These are phyloP conservation scores for Phoma sp. DNA, from an alignment of 2,329 filamentous ascomycete species.

Conservation along the genomic window DNA sequence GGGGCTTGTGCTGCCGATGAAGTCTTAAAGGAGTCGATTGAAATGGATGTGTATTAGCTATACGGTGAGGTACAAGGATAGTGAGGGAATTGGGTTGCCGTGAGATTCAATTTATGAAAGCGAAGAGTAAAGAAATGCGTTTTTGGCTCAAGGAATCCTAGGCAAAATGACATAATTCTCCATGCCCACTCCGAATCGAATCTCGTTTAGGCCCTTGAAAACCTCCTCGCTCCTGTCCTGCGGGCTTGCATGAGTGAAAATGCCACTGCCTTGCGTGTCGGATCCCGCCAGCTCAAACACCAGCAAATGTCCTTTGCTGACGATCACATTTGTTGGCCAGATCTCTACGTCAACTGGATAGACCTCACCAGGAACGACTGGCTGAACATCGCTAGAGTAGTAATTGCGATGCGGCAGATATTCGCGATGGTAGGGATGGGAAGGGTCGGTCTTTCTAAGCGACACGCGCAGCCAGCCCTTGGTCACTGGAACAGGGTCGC, in stretches of 20 bases:
- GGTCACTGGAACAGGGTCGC: slow-evolving; percentile 67
- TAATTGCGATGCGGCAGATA: slow-evolving; percentile 69
- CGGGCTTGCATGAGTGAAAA: slow-evolving; percentile 62
- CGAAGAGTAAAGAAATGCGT: too few species aligned
- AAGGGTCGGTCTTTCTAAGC: slow-evolving; percentile 62
- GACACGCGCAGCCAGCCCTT: slow-evolving; percentile 71
- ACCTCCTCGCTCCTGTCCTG: slow-evolving; percentile 55
- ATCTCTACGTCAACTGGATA: slow-evolving; percentile 69
- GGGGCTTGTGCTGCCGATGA: too few species aligned
- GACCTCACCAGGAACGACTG: slow-evolving; percentile 62
- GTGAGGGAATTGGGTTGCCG: too few species aligned
- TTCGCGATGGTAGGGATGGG: slow-evolving; percentile 60
- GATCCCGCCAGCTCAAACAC: slow-evolving; percentile 62
- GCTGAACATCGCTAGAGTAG: slow-evolving; percentile 58
- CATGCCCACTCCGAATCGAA: slow-evolving; percentile 60
- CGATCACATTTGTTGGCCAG: slow-evolving; percentile 69
- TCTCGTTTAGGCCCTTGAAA: slow-evolving; percentile 59
- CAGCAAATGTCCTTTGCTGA: slow-evolving; percentile 60
- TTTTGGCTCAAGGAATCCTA: too few species aligned
- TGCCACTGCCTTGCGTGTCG: slow-evolving; percentile 67
- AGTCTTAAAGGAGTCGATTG: too few species aligned
- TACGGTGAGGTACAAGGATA: too few species aligned
- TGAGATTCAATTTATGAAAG: too few species aligned
- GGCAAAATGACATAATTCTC: slow-evolving; percentile 63
- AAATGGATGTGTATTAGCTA: too few species aligned